phyloP scores from a whole-genome alignment of 2,329 filamentous ascomycete genomes.

The Lithohypha guttulata region DNA sequence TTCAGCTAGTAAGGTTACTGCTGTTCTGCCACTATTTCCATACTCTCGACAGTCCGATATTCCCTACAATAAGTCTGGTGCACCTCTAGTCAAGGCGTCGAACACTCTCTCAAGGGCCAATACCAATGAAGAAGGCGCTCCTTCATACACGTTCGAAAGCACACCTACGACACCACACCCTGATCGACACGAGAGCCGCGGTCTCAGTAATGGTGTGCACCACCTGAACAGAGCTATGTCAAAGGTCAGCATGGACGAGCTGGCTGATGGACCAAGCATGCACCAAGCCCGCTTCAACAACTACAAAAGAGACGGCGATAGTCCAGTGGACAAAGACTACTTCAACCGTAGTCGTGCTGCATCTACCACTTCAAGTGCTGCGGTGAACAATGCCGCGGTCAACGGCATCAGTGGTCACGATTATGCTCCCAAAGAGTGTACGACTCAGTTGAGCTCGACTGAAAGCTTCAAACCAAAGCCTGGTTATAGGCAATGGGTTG shows the following conservation, averaged over 20 bases:
- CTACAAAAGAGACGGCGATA: slow-evolving; percentile 29
- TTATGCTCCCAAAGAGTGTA: slow-evolving; percentile 8
- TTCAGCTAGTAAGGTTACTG: slow-evolving; percentile 84
- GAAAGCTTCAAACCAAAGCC: slow-evolving; percentile 69
- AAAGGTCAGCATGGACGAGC: slow-evolving; percentile 53
- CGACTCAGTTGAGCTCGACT: slow-evolving; percentile 24
- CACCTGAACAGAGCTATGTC: slow-evolving; percentile 61
- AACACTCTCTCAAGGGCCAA: slow-evolving; percentile 29
- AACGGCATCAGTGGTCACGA: slow-evolving; percentile 54
- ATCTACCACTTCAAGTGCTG: slow-evolving; percentile 18
- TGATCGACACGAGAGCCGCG: slow-evolving; percentile 54
- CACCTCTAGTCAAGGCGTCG: slow-evolving; percentile 65
- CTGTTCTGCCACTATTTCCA: slow-evolving; percentile 87
- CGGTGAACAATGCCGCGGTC: slow-evolving; percentile 35
- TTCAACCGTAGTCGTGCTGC: slow-evolving; percentile 13
- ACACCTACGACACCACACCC: slow-evolving; percentile 76
- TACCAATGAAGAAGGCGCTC: slow-evolving; percentile 22
- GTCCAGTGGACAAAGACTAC: slow-evolving; percentile 26
- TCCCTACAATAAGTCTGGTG: slow-evolving; percentile 90
- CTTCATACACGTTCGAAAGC: slow-evolving; percentile 79
- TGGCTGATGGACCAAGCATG: slow-evolving; percentile 35
- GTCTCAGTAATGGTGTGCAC: slow-evolving; percentile 57
- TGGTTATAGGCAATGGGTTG: slow-evolving; percentile 97
- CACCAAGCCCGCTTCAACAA: slow-evolving; percentile 32
- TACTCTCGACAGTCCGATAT: slow-evolving; percentile 95